Percentiles rank a stretch among this genome's conserved stretches.
phyloP scores from a whole-genome alignment of 2,329 filamentous ascomycete genomes.

The Aspergillus unguis region DNA sequence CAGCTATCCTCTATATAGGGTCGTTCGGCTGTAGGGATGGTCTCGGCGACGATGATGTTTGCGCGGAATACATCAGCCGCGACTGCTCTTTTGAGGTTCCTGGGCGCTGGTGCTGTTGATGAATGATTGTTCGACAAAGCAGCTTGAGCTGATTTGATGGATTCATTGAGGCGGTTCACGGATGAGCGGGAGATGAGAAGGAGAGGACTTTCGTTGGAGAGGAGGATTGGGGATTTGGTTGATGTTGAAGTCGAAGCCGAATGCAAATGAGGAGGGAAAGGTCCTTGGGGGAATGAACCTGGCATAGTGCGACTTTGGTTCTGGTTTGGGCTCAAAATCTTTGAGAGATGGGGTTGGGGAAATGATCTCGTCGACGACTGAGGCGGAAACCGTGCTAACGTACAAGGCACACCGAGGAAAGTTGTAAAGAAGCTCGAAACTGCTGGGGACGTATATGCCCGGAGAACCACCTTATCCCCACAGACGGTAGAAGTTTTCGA shows the following conservation, averaged over 20 bases:
- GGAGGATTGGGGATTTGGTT: conserved; percentile 59
- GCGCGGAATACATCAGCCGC: conserved; percentile 77
- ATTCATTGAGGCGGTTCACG: conserved; percentile 70
- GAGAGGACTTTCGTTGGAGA: conserved; percentile 94
- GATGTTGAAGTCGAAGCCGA: background rate
- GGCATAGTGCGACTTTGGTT: conserved; percentile 50
- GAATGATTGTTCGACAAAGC: too few species aligned
- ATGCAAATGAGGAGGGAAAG: conserved; percentile 44
- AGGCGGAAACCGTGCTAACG: conserved; percentile 77
- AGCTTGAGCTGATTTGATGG: conserved; percentile 54
- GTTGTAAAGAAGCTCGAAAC: conserved; percentile 75
- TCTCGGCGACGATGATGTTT: conserved; percentile 72
- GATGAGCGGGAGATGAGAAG: conserved; percentile 78
- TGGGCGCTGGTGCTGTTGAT: conserved; percentile 30
- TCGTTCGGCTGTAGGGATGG: conserved; percentile 46
- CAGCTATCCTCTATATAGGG: conserved; percentile 81
- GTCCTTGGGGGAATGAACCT: conserved; percentile 51
- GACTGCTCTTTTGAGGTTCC: conserved; percentile 50
- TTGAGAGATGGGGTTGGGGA: background rate
- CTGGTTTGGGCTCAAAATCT: conserved; percentile 59
- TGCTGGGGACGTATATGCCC: conserved; percentile 63
- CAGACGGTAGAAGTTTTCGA: conserved; percentile 67
- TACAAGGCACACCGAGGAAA: conserved; percentile 73
- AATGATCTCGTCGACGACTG: conserved; percentile 61
- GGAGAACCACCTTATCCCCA: conserved; percentile 70